Percentiles rank a stretch among this genome's conserved stretches.
Conservation (phyloP, 2,329 filamentous ascomycete species). For the Parastagonospora nodorum region DNA sequence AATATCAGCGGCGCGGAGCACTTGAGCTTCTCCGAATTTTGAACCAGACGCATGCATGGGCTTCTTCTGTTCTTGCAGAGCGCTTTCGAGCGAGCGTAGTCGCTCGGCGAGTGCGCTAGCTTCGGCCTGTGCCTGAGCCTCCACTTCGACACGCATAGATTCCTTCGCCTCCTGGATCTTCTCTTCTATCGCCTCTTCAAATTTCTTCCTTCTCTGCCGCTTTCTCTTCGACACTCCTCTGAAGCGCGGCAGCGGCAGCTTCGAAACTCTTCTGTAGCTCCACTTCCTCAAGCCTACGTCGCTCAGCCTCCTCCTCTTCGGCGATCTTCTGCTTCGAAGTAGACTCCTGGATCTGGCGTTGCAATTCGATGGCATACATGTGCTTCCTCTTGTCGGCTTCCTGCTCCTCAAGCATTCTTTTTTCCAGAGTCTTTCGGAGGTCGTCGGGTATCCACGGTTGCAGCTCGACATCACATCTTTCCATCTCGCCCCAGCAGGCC, state of each 20-base stretch:
- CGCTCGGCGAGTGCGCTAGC: conserved; percentile 35
- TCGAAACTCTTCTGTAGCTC: conserved; percentile 34
- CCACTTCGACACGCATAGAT: conserved; percentile 36
- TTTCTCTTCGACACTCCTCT: conserved; percentile 33
- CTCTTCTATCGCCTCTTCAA: conserved; percentile 31
- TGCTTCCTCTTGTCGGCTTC: conserved; percentile 35
- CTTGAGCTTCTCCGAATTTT: conserved; percentile 9
- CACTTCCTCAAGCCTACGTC: conserved; percentile 30
- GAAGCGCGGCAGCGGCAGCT: conserved; percentile 30
- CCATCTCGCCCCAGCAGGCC: conserved; percentile 97
- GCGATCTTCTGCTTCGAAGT: conserved; percentile 31
- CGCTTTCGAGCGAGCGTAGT: conserved; percentile 35
- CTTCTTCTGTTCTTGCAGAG: conserved; percentile 26
- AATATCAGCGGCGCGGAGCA: conserved; percentile 46
- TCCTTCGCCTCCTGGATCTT: conserved; percentile 42
- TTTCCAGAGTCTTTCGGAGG: conserved; percentile 65
- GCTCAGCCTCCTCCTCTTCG: conserved; percentile 31
- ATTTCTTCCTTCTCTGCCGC: conserved; percentile 31
- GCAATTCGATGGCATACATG: conserved; percentile 37
- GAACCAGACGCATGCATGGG: not conserved
- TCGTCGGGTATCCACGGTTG: conserved; percentile 70
- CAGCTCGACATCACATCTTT: conserved; percentile 94
- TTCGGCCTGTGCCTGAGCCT: conserved; percentile 36
- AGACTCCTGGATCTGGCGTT: conserved; percentile 41
- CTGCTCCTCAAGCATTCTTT: conserved; percentile 51